These are phyloP conservation scores for Nakazawaea molendinolei DNA, from an alignment of 805 yeast genomes.

Conservation along the genomic window DNA sequence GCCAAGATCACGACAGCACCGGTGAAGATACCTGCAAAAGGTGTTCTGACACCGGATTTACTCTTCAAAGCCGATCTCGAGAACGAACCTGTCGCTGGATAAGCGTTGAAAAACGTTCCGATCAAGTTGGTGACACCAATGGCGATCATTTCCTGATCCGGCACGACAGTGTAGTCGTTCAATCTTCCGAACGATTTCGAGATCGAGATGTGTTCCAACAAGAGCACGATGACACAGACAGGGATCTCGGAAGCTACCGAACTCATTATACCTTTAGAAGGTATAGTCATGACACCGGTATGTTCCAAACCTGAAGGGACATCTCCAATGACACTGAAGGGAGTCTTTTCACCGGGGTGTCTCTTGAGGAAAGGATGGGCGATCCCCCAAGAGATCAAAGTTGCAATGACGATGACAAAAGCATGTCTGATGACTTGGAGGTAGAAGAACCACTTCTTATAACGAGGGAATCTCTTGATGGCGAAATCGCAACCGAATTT, in stretches of 20 bases:
- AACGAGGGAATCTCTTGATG: conserved; percentile 55
- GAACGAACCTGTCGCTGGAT: conserved; percentile 95
- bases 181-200: conserved; percentile 90
- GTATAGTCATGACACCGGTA: conserved; percentile 66
- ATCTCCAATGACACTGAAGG: conserved; percentile 59
- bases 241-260: conserved; percentile 76
- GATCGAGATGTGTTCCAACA: conserved; percentile 89
- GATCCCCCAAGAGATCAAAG: conserved; percentile 76
- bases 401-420: conserved; percentile 71
- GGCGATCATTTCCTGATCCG: conserved; percentile 91
- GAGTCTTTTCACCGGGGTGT: conserved; percentile 29
- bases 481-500: conserved; percentile 55
- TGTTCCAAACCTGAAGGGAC: conserved; percentile 81
- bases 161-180: conserved; percentile 83
- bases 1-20: conserved; percentile 87
- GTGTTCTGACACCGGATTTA: conserved; percentile 93
- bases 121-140: conserved; percentile 87
- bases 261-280: conserved; percentile 43
- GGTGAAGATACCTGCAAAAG: conserved; percentile 85
- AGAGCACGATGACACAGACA: conserved; percentile 73
- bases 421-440: conserved; percentile 75
- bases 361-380: conserved; percentile 42
- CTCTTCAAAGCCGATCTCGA: conserved; percentile 92
- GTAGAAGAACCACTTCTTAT: conserved; percentile 57
- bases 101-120: conserved; percentile 89